phyloP scores from a whole-genome alignment of 495 filamentous ascomycete genomes.

The Thermochaetoides thermophila region DNA sequence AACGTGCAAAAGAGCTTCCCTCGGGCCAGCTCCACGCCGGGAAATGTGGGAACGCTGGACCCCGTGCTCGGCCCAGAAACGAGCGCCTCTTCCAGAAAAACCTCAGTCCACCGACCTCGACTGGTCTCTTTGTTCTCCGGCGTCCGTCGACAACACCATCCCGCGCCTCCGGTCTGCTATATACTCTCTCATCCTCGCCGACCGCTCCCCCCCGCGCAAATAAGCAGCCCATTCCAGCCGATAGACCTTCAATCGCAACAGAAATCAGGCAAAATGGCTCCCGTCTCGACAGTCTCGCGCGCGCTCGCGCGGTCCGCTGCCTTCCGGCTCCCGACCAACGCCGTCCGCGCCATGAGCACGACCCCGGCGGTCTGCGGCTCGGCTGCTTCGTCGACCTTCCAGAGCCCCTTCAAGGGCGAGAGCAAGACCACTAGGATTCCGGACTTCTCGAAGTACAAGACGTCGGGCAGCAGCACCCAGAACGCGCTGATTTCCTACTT shows the following conservation, averaged over 20 bases:
- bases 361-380: conserved; percentile 23
- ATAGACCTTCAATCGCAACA: neutral
- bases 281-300: conserved; percentile 32
- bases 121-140: conserved; percentile 2
- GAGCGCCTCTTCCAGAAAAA: conserved; percentile 24
- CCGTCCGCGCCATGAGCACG: conserved; percentile 33
- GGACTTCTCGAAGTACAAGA: conserved; percentile 77
- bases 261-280: conserved; percentile 25
- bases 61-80: conserved; percentile 24
- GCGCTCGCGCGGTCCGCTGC: conserved; percentile 28
- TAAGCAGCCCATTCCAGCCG: neutral
- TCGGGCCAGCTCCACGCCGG: conserved; percentile 7
- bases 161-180: neutral
- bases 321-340: conserved; percentile 11
- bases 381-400: conserved; percentile 21
- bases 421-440: conserved; percentile 54
- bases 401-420: conserved; percentile 49
- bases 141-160: neutral
- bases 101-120: conserved; percentile 25
- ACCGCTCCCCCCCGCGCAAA: neutral
- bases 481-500: conserved; percentile 94
- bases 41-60: conserved; percentile 15
- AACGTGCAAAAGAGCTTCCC: conserved; percentile 3
- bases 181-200: neutral
- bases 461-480: conserved; percentile 41